Base-by-base conservation (phyloP, 306 rosid genomes). In the Hippophae tibetana region DNA sequence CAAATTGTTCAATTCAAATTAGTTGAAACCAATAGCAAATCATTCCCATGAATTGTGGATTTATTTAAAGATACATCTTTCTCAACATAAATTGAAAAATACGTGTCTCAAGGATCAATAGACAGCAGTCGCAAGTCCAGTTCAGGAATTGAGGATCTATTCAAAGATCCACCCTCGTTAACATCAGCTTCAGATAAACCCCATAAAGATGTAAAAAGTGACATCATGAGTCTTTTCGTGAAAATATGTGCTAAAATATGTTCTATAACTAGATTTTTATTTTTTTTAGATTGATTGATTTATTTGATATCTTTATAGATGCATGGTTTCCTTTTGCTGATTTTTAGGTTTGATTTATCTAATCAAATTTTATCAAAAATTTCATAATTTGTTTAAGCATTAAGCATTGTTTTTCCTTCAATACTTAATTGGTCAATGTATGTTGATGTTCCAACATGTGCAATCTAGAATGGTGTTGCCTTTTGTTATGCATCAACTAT, bases 171-270 rank as follows among this genome's bases (percentile, higher is more conserved):
- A 63, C 66, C 82, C 52, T 61, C 78, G 41, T 3, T 78, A 61
- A 62, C 77, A 49, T 80, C 85, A 41, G 74, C 84, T 72, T 64
- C 90, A 44, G 89, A 69, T 61, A 83, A 78, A 69, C 93, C 86
- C 8, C 79, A 69, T 61, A 89, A 88, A 70, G 97, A 89, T 48
- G 75, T 84, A 27, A 93, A 89, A 86, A 86, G 81, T 74, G 97
- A 93, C 72, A 93, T 93, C 55, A 84, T 93, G 99, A 84, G 95
- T 83, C 99, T 93, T 72, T 93, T 93, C 65, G 99, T 89, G 77
- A 93, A 89, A 97, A 97, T 93, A 62, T 52, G 25, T 40, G 18
- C 13, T 54, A 61, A 26, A 54, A 25, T 51, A 53, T 65, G 42
- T 62, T 43, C 51, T 52, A 3, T 52, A 59, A 52, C 58, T 18